Base-by-base conservation (phyloP, 176 grass and related monocot genomes). In the Aegilops umbellulata region DNA sequence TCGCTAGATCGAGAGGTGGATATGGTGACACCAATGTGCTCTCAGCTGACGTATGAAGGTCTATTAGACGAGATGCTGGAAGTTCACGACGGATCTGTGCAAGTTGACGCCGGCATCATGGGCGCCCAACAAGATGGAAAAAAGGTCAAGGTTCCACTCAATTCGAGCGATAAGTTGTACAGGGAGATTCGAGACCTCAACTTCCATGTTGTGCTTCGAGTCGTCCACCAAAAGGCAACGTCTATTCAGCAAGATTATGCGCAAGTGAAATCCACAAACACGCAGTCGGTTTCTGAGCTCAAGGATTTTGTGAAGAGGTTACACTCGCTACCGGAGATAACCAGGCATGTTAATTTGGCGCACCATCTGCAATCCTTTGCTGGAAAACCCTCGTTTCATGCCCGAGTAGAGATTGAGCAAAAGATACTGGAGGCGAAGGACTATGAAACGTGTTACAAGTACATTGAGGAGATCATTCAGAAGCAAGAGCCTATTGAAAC, bases 381-480 rank as follows among this genome's bases (percentile, higher is more conserved):
- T 42, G 86, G 75, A 57, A 95, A 98, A 79, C 91, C 90, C 29
- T 95, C 90, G 8, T 98, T 98, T 81, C 96, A 94, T 90, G 93
- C 90, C 35, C 91, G 90, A 77, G 58, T 95, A 57, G 96, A 94
- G 63, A 95, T 98, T 30, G 96, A 95, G 26, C 96, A 98, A 80
- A 94, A 81, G 24, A 95, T 98, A 72, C 38, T 95, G 47, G 95
- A 98, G 84, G 80, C 95, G 27, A 78, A 95, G 68, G 90, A 94
- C 69, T 98, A 85, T 89, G 96, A 98, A 60, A 73, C 84, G 91
- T 98, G 93, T 80, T 95, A 95, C 55, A 91, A 98, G 88, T 98
- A 94, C 83, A 98, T 98, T 20, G 96, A 98, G 82, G 96, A 95
- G 84, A 94, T 98, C 88, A 90, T 98, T 79, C 96, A 98, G 74